Conservation (phyloP, 2,329 filamentous ascomycete genomes). For the Malbranchea zuffiana region DNA sequence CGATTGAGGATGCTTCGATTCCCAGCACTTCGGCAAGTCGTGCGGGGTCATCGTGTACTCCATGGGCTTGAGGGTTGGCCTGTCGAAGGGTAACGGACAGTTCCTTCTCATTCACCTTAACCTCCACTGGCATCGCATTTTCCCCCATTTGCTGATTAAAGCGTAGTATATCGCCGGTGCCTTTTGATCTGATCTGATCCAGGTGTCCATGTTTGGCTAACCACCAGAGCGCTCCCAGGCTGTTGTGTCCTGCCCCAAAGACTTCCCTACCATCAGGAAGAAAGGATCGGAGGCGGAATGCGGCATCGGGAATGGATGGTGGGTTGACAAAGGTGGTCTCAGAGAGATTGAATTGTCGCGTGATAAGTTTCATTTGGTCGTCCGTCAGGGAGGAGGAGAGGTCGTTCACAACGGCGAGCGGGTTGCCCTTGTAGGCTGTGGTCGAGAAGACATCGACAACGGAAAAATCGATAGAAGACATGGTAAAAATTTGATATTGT, state of each 20-base stretch:
- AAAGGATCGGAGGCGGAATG: slow-evolving; percentile 16
- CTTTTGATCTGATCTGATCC: not conserved
- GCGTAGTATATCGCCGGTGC: too few species aligned
- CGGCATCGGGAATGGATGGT: slow-evolving; percentile 9
- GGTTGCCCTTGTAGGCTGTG: slow-evolving; percentile 17
- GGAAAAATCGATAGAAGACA: slow-evolving; percentile 5
- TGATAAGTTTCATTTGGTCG: slow-evolving; percentile 16
- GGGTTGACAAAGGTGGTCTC: slow-evolving; percentile 14
- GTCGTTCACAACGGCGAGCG: slow-evolving; percentile 16
- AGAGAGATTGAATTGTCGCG: slow-evolving; percentile 16
- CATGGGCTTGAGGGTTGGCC: slow-evolving; percentile 7
- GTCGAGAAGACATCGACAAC: slow-evolving; percentile 16
- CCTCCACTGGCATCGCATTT: slow-evolving; percentile 2
- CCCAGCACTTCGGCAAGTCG: slow-evolving; percentile 11
- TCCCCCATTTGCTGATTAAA: slow-evolving; percentile 9
- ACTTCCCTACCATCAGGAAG: slow-evolving; percentile 18
- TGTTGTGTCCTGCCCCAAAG: slow-evolving; percentile 17
- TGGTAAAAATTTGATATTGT: too few species aligned
- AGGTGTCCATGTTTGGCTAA: slow-evolving; percentile 13
- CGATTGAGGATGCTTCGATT: slow-evolving; percentile 7
- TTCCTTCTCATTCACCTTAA: not conserved
- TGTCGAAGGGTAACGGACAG: slow-evolving; percentile 11
- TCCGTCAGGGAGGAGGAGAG: slow-evolving; percentile 11
- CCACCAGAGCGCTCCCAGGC: slow-evolving; percentile 18
- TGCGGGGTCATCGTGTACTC: slow-evolving; percentile 8